phyloP scores from a whole-genome alignment of 2,329 filamentous ascomycete species.

The Trematosphaeria pertusa region DNA sequence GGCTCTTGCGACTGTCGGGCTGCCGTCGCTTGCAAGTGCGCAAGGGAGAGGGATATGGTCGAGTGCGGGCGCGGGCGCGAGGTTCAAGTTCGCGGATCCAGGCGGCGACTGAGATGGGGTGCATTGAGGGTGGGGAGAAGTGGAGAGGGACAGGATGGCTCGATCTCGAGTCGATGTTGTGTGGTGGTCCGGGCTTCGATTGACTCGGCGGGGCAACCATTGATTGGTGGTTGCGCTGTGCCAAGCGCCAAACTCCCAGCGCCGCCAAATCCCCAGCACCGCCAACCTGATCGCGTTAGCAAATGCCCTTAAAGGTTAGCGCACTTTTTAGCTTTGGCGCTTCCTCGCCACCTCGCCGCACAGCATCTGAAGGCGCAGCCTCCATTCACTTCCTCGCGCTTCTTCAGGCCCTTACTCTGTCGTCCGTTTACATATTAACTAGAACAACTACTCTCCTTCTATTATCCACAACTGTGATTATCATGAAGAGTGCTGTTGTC shows the following conservation, averaged over 20 bases:
- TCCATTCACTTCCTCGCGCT: too few relatives aligned
- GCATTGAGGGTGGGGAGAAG: constrained; percentile 16
- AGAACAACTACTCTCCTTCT: too few relatives aligned
- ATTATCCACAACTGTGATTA: too few relatives aligned
- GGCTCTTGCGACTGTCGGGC: constrained; percentile 14
- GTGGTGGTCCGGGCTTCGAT: constrained; percentile 17
- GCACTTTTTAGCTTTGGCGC: too few relatives aligned
- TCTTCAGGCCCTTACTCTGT: too few relatives aligned
- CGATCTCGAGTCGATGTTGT: constrained; percentile 16
- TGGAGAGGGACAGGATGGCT: constrained; percentile 18
- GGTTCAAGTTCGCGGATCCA: constrained; percentile 20
- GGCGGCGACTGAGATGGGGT: constrained; percentile 16
- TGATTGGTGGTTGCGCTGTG: constrained; percentile 14
- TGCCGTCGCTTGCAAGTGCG: constrained; percentile 17
- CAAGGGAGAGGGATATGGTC: constrained; percentile 11
- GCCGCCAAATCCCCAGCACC: neutral
- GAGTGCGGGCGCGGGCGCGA: constrained; percentile 11
- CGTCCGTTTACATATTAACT: too few relatives aligned
- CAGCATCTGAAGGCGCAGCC: too few relatives aligned
- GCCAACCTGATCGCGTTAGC: too few relatives aligned
- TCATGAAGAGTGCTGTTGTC: too few relatives aligned
- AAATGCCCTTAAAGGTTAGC: too few relatives aligned
- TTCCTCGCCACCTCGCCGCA: too few relatives aligned
- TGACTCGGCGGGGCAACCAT: constrained; percentile 15
- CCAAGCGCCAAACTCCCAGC: constrained; percentile 12